Percentiles rank a stretch among this genome's conserved stretches.
Evolutionary conservation across 345 rosid species (phyloP).

Genomic region (Camelina sativa): DNA sequence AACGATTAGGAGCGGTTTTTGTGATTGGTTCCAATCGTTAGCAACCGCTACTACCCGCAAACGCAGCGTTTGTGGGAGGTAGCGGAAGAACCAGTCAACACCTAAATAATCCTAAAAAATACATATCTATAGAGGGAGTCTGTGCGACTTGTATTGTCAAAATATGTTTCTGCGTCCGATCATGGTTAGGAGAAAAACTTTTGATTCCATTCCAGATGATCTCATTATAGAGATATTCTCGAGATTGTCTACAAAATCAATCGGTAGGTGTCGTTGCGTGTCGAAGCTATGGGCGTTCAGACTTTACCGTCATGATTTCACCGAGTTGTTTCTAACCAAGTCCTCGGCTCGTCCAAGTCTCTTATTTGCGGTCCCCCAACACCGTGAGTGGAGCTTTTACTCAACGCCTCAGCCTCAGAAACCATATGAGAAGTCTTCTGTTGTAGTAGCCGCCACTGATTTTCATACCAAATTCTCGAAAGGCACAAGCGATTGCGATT

Average conservation of each 20-base stretch:
- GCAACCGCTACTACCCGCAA: too few relatives aligned
- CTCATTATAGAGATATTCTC: neutral
- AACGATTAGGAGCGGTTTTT: too few relatives aligned
- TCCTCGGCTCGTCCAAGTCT: neutral
- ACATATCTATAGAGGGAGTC: too few relatives aligned
- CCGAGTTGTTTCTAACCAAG: neutral
- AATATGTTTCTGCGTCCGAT: neutral
- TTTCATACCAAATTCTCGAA: neutral
- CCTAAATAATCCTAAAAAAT: too few relatives aligned
- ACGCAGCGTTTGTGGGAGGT: too few relatives aligned
- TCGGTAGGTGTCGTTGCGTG: neutral
- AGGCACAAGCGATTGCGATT: rapidly evolving
- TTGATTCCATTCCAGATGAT: neutral
- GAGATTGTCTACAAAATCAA: neutral
- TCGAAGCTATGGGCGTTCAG: neutral
- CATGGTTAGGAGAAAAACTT: neutral
- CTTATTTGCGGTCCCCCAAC: neutral
- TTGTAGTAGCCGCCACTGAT: neutral
- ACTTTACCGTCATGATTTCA: neutral
- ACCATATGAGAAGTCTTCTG: neutral
- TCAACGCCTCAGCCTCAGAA: neutral
- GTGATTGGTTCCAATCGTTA: too few relatives aligned
- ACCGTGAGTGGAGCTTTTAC: neutral
- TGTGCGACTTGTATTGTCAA: too few relatives aligned
- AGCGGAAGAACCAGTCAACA: too few relatives aligned